Base-by-base conservation (phyloP, 2,329 filamentous ascomycete species). In the Cryphonectria japonica region DNA sequence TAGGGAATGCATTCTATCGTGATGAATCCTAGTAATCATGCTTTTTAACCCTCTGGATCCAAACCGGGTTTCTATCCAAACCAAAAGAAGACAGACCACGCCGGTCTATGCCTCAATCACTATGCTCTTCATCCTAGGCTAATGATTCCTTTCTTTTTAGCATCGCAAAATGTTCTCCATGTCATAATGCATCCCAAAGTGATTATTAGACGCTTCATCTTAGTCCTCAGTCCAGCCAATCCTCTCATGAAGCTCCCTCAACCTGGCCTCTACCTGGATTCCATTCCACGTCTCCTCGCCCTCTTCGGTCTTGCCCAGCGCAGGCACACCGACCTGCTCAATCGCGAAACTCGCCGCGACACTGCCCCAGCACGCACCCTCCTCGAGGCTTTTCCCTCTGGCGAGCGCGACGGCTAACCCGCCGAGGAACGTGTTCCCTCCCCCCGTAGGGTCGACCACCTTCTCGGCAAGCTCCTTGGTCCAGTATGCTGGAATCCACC, bases 401-500 rank as follows among this genome's bases (percentile, higher is more conserved):
- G 85, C 90, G 75, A 92, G 80, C 0, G 85, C 89, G 16, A 90
- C 83, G 0, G 85, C 83, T 63, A 90, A 75, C n/a, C 87, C 86
- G 32, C 87, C 86, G 34, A 98, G 84, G 76, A 98, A 98, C 0
- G 92, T 91, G 80, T 99, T 99, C 0, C 96, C 96, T 29, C 94
- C 96, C 13, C 96, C 96, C 0, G 96, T 98, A 0, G 95, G 95
- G 80, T 98, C 96, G n/a, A 96, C 83, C 1, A 98, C 93, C 71
- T 83, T 88, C 81, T 75, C 78, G 79, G 75, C 39, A 13, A 69
- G 68, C 14, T 72, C 72, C 16, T 72, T 73, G 32, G 79, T 81
- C 77, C 95, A 92, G 78, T 92, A 95, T 9, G 95, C 92, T 16
- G 93, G 93, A 34, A 97, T 82, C 93, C 94, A 97, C 71, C 86